Evolutionary conservation across 2,329 filamentous ascomycete genomes (phyloP), one percentile per base, ranked within the genome.

Genomic region (Epichloe elymi): DNA sequence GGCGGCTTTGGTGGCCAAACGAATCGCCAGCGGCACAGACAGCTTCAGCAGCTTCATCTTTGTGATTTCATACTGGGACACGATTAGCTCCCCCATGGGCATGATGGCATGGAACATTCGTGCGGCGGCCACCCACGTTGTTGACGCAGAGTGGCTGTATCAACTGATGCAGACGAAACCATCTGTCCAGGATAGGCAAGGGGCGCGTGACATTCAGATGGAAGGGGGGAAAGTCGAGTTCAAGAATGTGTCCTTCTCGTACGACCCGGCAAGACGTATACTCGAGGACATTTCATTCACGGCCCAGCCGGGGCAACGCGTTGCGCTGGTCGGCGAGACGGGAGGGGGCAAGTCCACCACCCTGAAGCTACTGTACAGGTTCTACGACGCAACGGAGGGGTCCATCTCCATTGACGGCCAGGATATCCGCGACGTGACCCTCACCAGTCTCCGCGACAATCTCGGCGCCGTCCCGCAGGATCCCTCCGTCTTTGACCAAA

Each of bases 401-500:
- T 65, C 67, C 5, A 80, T 83, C 54, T 65, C 63, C 3, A 76
- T 83, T 38, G 79, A 82, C 54, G 78, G 74, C 0, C 74, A 79
- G 56, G 76, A 82, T 54, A 70, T 86, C 26, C 73, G 78, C 20
- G 69, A 77, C 26, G 72, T 85, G 2, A 79, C 74, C 0, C 67
- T 83, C 14, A 68, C 72, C 51, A 80, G 74, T 44, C 66, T 86
- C 2, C 73, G 81, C 10, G 71, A 78, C 19, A 68, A 71, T 3
- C 72, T 86, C 26, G 81, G 80, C 19, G 71, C 83, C 12, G 82
- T 85, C 0, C 82, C 82, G 3, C 79, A 86, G 62, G 78, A 82
- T 54, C 76, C 81, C 0, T 68, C 74, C 0, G 67, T 86, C 8
- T 85, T 86, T 67, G 82, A 85, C 59, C 72, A 75, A 35, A 77